A percentile compares a stretch with the other conserved stretches of the same genome.
These are phyloP conservation scores for Wickerhamiella lipophila DNA, from an alignment of 805 yeast genomes.

Conservation along the genomic window DNA sequence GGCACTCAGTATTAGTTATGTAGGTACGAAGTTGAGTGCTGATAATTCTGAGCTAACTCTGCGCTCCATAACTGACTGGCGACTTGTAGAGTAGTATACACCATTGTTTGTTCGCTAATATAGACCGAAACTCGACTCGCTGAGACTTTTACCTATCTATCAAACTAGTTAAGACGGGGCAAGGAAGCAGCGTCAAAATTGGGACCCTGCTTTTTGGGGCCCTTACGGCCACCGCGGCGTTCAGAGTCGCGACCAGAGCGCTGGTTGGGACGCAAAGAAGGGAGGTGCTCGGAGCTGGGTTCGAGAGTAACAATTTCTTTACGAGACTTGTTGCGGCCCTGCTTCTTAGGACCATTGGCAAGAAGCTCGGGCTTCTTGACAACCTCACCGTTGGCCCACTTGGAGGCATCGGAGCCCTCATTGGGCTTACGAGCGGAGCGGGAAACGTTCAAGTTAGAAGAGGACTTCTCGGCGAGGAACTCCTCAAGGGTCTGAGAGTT, in stretches of 20 bases:
- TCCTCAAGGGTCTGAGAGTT: slow-evolving; percentile 63
- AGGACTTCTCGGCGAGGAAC: slow-evolving; percentile 56
- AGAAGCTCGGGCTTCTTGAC: slow-evolving; percentile 50
- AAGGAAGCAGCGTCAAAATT: slow-evolving; percentile 19
- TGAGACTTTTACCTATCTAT: slow-evolving; percentile 1
- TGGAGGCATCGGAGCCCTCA: slow-evolving; percentile 42
- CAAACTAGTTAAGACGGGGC: slow-evolving; percentile 16
- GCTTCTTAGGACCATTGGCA: slow-evolving; percentile 51
- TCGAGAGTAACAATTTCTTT: slow-evolving; percentile 60
- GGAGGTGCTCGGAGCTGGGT: slow-evolving; percentile 21
- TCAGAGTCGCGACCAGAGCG: slow-evolving; percentile 10
- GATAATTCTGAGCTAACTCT: too few species aligned
- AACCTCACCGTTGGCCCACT: slow-evolving; percentile 40
- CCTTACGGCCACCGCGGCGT: slow-evolving; percentile 40
- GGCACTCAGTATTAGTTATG: too few species aligned
- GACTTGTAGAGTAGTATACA: too few species aligned
- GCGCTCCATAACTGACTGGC: too few species aligned
- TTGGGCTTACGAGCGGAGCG: slow-evolving; percentile 35
- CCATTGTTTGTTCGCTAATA: too few species aligned
- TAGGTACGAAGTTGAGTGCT: too few species aligned
- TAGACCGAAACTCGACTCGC: background rate
- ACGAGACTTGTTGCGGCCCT: slow-evolving; percentile 53
- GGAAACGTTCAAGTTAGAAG: slow-evolving; percentile 19
- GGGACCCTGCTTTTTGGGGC: slow-evolving; percentile 16
- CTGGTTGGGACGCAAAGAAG: slow-evolving; percentile 11